These are phyloP conservation scores for Halteria grandinella DNA, from an alignment of 73 alveolate genomes.

Conservation along the genomic window DNA sequence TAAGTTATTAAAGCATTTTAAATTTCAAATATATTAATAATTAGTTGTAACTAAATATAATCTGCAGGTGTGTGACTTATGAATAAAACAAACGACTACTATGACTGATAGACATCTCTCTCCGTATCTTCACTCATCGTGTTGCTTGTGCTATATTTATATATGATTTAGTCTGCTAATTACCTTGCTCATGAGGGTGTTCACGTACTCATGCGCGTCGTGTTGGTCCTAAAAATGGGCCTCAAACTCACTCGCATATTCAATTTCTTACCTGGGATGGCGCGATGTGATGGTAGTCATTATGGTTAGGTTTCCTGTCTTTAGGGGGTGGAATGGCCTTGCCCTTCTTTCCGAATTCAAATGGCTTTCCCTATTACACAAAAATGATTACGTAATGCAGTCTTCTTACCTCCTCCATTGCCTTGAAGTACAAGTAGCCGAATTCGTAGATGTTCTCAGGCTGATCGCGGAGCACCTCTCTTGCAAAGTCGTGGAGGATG, in stretches of 20 bases:
- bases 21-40: too few species aligned
- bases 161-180: background rate
- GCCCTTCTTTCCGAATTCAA: slow-evolving; percentile 34
- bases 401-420: slow-evolving; percentile 74
- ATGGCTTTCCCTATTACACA: slow-evolving; percentile 28
- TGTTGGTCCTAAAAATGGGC: slow-evolving; percentile 29
- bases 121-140: background rate
- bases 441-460: slow-evolving; percentile 89
- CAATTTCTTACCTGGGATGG: background rate
- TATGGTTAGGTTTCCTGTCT: slow-evolving; percentile 29
- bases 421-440: slow-evolving; percentile 82
- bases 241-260: background rate
- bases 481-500: slow-evolving; percentile 90
- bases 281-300: background rate
- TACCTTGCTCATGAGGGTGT: slow-evolving; percentile 23
- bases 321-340: slow-evolving; percentile 60
- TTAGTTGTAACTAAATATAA: too few species aligned
- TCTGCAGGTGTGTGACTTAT: too few species aligned
- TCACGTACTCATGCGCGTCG: slow-evolving; percentile 39
- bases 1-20: background rate
- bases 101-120: background rate
- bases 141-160: background rate
- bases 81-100: too few species aligned
- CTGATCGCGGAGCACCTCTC: slow-evolving; percentile 89
- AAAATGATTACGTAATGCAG: too few species aligned